Conservation (phyloP, 805 yeast genomes). For the Barnettozyma wickerhamii region DNA sequence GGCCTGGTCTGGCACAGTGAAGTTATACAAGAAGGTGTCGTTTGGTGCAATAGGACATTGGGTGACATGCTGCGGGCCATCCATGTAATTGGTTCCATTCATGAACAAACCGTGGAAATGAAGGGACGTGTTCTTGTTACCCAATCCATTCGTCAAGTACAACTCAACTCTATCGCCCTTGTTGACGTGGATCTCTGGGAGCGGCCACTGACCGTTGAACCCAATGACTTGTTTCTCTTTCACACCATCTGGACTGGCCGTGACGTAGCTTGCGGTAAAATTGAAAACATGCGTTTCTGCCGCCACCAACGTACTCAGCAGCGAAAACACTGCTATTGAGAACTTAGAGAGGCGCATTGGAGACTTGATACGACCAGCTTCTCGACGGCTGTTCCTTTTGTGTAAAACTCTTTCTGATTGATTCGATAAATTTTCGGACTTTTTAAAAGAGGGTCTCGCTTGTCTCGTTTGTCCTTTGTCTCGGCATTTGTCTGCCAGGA, state of each 20-base stretch:
- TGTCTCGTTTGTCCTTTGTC: not conserved
- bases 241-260: conserved; percentile 65
- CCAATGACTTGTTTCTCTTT: conserved; percentile 55
- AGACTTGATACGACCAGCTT: not conserved
- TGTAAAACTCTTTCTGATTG: not conserved
- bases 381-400: not conserved
- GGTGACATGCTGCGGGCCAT: conserved; percentile 76
- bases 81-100: conserved; percentile 58
- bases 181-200: conserved; percentile 60
- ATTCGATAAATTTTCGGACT: not conserved
- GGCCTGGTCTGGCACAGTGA: conserved; percentile 59
- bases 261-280: conserved; percentile 54
- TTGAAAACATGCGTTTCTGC: conserved; percentile 49
- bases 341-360: conserved; percentile 11
- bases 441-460: not conserved
- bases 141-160: conserved; percentile 59
- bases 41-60: conserved; percentile 78
- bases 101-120: conserved; percentile 82
- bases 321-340: conserved; percentile 1
- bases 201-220: conserved; percentile 69
- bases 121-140: conserved; percentile 48
- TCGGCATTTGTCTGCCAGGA: too few relatives aligned
- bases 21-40: conserved; percentile 62
- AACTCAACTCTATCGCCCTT: conserved; percentile 60
- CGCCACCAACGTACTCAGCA: conserved; percentile 4